Conservation (phyloP, 2,329 filamentous ascomycete genomes). For the Diaporthe sp. region DNA sequence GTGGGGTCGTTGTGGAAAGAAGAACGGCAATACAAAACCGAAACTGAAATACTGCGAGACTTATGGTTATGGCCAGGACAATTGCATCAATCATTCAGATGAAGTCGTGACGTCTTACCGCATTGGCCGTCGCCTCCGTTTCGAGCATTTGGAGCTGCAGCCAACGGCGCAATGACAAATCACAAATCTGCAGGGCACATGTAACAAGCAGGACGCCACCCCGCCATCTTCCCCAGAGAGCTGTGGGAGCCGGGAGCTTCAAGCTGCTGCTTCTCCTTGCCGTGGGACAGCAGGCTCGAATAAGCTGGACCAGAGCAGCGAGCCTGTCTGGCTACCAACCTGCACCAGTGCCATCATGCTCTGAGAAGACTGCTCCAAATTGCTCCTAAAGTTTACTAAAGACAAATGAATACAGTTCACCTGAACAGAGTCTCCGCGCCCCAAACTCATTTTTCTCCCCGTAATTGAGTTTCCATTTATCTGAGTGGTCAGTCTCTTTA, state of each 20-base stretch:
- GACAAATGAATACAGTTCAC: not conserved
- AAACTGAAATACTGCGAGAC: not conserved
- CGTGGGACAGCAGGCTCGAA: too few relatives aligned
- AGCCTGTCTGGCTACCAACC: not conserved
- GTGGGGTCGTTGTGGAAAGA: not conserved
- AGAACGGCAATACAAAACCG: not conserved
- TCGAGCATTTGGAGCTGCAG: constrained; percentile 13
- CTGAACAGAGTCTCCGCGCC: not conserved
- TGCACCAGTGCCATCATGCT: too few relatives aligned
- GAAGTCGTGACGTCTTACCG: constrained; percentile 34
- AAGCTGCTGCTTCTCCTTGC: too few relatives aligned
- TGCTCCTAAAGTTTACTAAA: too few relatives aligned
- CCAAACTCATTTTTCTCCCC: not conserved
- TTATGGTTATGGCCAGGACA: not conserved
- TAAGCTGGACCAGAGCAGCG: not conserved
- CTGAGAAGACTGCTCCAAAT: too few relatives aligned
- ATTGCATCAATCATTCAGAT: constrained; percentile 12
- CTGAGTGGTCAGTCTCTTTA: not conserved
- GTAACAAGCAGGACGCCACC: constrained; percentile 21
- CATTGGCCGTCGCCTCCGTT: constrained; percentile 12
- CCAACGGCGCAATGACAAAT: constrained; percentile 25
- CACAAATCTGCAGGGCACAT: constrained; percentile 13
- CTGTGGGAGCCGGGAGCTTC: not conserved
- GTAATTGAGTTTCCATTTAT: not conserved
- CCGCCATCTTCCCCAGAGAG: not conserved